These are phyloP conservation scores for Brassica juncea DNA, from an alignment of 345 rosid genomes.

Conservation along the genomic window DNA sequence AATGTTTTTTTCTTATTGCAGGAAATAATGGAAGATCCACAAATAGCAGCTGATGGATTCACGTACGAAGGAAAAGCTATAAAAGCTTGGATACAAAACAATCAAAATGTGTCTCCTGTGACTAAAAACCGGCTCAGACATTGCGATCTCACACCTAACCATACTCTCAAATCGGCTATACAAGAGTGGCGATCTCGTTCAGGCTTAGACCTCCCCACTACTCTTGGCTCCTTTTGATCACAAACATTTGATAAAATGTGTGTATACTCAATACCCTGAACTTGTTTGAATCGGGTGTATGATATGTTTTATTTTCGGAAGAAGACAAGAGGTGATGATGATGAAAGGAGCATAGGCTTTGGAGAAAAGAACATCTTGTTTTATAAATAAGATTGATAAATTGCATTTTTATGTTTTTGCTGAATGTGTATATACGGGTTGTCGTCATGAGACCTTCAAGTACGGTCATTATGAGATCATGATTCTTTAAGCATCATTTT, in stretches of 20 bases:
- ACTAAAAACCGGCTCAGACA: background rate
- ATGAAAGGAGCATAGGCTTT: background rate
- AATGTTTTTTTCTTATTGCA: background rate
- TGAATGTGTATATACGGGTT: background rate
- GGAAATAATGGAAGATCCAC: conserved; percentile 1
- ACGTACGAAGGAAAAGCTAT: background rate
- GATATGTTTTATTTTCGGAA: background rate
- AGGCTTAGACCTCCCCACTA: background rate
- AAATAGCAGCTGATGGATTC: background rate
- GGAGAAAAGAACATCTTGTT: no score
- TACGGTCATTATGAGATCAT: background rate
- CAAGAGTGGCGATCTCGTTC: background rate
- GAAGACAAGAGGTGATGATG: background rate
- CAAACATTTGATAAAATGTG: background rate
- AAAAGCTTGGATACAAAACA: background rate
- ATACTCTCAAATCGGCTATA: background rate
- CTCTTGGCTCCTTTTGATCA: background rate
- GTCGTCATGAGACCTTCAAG: background rate
- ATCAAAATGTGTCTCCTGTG: background rate
- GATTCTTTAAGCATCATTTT: no score
- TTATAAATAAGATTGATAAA: no score
- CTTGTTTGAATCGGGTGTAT: background rate
- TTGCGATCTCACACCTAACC: background rate
- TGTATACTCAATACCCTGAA: background rate
- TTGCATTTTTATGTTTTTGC: background rate